Evolutionary conservation across 2,329 filamentous ascomycete species (phyloP).

Genomic region (Fusarium coicis): DNA sequence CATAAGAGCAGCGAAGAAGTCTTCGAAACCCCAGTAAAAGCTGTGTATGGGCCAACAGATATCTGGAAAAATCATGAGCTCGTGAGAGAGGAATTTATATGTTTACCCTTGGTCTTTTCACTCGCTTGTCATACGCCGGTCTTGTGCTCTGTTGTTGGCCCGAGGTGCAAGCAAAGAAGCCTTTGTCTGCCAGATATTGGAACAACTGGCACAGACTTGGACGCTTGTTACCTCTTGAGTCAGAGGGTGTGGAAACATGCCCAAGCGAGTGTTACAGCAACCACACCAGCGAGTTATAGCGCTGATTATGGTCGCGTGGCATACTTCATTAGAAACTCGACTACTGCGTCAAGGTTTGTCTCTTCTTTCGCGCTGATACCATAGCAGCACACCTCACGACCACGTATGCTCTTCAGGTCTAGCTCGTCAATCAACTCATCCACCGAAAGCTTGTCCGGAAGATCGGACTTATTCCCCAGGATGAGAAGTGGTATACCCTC

Average conservation of each 20-base stretch:
- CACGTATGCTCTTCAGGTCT: conserved; percentile 87
- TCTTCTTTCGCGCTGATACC: conserved; percentile 99
- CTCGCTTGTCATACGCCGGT: conserved; percentile 27
- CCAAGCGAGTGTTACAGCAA: conserved; percentile 22
- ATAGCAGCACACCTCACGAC: conserved; percentile 97
- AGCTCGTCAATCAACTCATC: conserved; percentile 95
- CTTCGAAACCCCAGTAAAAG: conserved; percentile 36
- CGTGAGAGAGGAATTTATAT: conserved; percentile 51
- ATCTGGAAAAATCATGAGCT: conserved; percentile 47
- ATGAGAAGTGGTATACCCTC: conserved; percentile 93
- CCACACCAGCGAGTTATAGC: conserved; percentile 9
- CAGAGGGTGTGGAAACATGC: conserved; percentile 9
- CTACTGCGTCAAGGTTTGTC: conserved; percentile 95
- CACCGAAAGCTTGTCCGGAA: conserved; percentile 88
- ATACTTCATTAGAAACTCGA: conserved; percentile 95
- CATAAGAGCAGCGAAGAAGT: conserved; percentile 37
- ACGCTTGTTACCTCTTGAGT: background rate
- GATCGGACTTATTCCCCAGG: conserved; percentile 96
- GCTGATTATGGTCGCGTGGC: conserved; percentile 70
- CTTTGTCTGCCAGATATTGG: background rate
- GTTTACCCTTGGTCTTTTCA: conserved; percentile 40
- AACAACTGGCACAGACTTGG: background rate
- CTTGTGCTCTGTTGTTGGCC: conserved; percentile 20
- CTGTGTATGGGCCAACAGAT: conserved; percentile 36
- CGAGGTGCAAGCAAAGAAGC: conserved; percentile 1